phyloP scores from a whole-genome alignment of 1,139 yeast species.

The Taiozyma sp. region DNA sequence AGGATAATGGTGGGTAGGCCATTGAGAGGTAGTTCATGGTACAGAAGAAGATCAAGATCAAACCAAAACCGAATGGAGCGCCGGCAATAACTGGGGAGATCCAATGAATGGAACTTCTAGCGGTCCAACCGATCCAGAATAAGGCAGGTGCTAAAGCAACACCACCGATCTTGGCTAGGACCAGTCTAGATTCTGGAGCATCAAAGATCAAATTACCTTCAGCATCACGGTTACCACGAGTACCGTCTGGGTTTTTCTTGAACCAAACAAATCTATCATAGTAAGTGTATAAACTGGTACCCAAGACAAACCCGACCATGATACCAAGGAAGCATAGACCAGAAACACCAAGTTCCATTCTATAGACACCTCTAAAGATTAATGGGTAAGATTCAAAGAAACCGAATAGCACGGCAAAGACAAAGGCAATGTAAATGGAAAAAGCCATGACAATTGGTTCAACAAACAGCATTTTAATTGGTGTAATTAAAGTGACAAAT shows the following conservation, averaged over 20 bases:
- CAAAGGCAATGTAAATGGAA: constrained; percentile 62
- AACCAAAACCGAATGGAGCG: constrained; percentile 70
- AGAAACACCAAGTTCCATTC: constrained; percentile 51
- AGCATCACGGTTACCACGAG: constrained; percentile 49
- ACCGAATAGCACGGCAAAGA: constrained; percentile 71
- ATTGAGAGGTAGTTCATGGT: constrained; percentile 66
- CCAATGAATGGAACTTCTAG: constrained; percentile 63
- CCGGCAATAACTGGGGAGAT: constrained; percentile 74
- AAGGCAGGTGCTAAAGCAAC: constrained; percentile 59
- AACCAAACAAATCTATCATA: constrained; percentile 44
- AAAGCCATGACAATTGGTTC: constrained; percentile 69
- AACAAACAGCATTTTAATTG: constrained; percentile 54
- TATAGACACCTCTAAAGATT: constrained; percentile 58
- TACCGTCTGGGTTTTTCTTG: constrained; percentile 58
- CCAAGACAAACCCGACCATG: constrained; percentile 56
- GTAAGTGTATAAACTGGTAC: constrained; percentile 43
- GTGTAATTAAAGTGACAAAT: constrained; percentile 47
- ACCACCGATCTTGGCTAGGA: constrained; percentile 53
- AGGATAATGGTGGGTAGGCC: constrained; percentile 67
- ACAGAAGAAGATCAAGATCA: constrained; percentile 67
- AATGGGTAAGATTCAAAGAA: constrained; percentile 77
- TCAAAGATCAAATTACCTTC: constrained; percentile 45
- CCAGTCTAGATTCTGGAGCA: constrained; percentile 38
- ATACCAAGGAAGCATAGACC: constrained; percentile 69
- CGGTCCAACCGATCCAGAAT: constrained; percentile 84